Evolutionary conservation across 352 stramenopile species (phyloP).

Genomic region (Globisporangium heterothallicum): DNA sequence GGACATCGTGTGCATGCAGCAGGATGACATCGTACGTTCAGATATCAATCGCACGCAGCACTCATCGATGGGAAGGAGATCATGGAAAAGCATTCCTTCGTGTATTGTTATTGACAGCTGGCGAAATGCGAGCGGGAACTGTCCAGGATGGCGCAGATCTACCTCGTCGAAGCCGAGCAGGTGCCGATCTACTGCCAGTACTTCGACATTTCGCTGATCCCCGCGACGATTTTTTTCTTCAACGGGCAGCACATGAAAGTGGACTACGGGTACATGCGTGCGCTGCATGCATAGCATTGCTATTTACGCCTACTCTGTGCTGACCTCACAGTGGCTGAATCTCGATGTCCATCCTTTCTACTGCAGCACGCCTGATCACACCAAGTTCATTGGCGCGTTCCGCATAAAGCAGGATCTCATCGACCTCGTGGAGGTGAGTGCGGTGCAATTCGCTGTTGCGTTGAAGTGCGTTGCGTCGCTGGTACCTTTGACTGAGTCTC

Average conservation of each 20-base stretch:
- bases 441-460: too few relatives aligned
- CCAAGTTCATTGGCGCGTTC: conserved; percentile 86
- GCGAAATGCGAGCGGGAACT: conserved; percentile 70
- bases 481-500: too few relatives aligned
- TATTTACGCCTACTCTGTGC: too few relatives aligned
- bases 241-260: conserved; percentile 89
- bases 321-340: background rate
- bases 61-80: too few relatives aligned
- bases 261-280: conserved; percentile 66
- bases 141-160: conserved; percentile 74
- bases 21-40: conserved; percentile 73
- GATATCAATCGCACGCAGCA: background rate
- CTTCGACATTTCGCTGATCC: conserved; percentile 86
- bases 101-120: conserved; percentile 34
- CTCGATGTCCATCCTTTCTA: background rate
- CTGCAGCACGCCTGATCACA: conserved; percentile 73
- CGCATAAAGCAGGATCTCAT: conserved; percentile 74
- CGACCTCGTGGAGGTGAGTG: conserved; percentile 85
- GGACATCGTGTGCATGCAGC: conserved; percentile 73
- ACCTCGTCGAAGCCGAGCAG: conserved; percentile 62
- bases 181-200: conserved; percentile 84
- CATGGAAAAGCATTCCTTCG: too few relatives aligned
- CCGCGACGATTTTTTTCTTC: conserved; percentile 84
- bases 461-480: too few relatives aligned
- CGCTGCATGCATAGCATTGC: background rate